Evolutionary conservation across 1,284 basidiomycete genomes (phyloP), one percentile per base, ranked within the genome.

Genomic region (Rhodotorula sp.): DNA sequence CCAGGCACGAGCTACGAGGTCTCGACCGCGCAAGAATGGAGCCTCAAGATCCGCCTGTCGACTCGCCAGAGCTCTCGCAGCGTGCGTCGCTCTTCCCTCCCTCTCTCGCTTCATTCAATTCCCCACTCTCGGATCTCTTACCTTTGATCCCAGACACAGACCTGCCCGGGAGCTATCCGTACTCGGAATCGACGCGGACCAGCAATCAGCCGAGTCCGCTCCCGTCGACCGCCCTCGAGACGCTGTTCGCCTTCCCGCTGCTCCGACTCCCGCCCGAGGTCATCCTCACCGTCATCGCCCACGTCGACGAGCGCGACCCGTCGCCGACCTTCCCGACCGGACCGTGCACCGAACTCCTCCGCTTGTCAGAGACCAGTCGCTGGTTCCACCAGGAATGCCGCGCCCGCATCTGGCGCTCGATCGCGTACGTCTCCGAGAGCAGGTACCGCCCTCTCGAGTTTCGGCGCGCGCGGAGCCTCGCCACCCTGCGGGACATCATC

Each of bases 181-280:
- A 10, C 14, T 29, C 54, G 16, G 54, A 56, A 43, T 43, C 39
- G 10, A 12, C 39, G 10, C 39, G 12, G 39, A 14, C 39, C 54
- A 56, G 54, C 54, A 29, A n/a, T 1, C 54, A 16, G 26, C n/a
- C 26, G 46, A 39, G 18, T 23, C n/a, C 29, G 31, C 16, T 8
- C 49, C 18, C 48, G 14, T 21, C 26, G 31, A 52, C 31, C 15
- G n/a, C 18, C 3, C 29, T 52, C 61, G 59, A 67, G 46, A 26
- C 43, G 16, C 39, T 10, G 26, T 14, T 8, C 31, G 23, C 31
- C 43, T 76, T 76, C 67, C 64, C 29, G 3, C 71, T 80, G 18
- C 74, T 76, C 43, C 71, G 76, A 5, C 70, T 77, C 2, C 77
- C 79, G 8, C 49, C 74, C 26, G 78, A 80, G 51, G 57, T 79